phyloP scores from a whole-genome alignment of 495 filamentous ascomycete species.

The Aspergillus taichungensis region DNA sequence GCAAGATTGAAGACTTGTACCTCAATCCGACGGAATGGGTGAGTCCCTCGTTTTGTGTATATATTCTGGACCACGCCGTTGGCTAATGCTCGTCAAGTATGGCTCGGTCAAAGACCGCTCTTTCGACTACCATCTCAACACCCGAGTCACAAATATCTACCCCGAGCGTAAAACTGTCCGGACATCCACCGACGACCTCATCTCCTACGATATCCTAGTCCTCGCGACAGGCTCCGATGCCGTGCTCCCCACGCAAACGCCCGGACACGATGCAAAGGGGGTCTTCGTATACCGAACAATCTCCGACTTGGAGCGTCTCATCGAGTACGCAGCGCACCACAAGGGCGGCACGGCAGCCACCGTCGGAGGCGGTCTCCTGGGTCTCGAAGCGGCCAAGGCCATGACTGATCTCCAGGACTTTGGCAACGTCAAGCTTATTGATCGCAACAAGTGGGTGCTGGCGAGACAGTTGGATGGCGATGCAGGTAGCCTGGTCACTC shows the following conservation, averaged over 20 bases:
- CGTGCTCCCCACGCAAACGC: constrained; percentile 68
- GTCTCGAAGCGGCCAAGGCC: constrained; percentile 89
- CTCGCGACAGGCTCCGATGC: constrained; percentile 91
- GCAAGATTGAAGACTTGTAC: constrained; percentile 83
- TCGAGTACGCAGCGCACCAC: constrained; percentile 56
- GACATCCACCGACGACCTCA: constrained; percentile 59
- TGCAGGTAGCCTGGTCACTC: constrained; percentile 75
- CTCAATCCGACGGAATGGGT: constrained; percentile 89
- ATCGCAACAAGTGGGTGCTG: constrained; percentile 85
- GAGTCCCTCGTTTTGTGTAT: constrained; percentile 14
- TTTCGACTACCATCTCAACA: constrained; percentile 79
- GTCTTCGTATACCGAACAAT: constrained; percentile 96
- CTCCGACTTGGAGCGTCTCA: constrained; percentile 73
- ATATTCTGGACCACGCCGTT: neutral
- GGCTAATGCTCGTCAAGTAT: constrained; percentile 32
- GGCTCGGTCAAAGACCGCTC: constrained; percentile 49
- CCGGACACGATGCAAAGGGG: constrained; percentile 75
- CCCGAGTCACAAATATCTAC: constrained; percentile 64
- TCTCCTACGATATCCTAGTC: constrained; percentile 83
- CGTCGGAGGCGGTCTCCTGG: constrained; percentile 85
- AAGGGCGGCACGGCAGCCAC: constrained; percentile 68
- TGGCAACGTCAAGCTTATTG: constrained; percentile 70
- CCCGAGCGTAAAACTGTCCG: constrained; percentile 54
- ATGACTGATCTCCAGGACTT: constrained; percentile 85
- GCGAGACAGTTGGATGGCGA: constrained; percentile 80